Conservation (phyloP, 352 stramenopile species). For the Phytophthora brassicae region DNA sequence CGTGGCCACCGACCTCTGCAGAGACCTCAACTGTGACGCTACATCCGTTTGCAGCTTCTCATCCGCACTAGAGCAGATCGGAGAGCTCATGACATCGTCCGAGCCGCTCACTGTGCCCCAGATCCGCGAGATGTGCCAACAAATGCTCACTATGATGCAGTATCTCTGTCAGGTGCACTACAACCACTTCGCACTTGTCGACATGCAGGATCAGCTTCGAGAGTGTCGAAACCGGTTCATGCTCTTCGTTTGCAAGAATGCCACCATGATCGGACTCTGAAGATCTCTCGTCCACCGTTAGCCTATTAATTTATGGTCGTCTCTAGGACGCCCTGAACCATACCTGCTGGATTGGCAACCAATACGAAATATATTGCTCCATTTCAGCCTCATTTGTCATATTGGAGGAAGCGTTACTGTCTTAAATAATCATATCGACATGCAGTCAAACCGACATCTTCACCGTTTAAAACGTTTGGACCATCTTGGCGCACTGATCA, state of each 20-base stretch:
- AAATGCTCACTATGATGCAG: constrained; percentile 77
- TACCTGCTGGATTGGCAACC: constrained; percentile 15
- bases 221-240: constrained; percentile 73
- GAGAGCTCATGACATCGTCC: constrained; percentile 48
- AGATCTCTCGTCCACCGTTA: background rate
- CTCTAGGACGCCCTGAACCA: constrained; percentile 19
- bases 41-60: constrained; percentile 34
- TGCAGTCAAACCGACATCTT: too few relatives aligned
- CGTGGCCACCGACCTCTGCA: constrained; percentile 57
- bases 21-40: constrained; percentile 47
- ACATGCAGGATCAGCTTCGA: constrained; percentile 73
- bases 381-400: constrained; percentile 8
- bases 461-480: too few relatives aligned
- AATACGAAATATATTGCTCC: constrained; percentile 27
- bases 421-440: too few relatives aligned
- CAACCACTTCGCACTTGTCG: constrained; percentile 65
- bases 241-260: constrained; percentile 78
- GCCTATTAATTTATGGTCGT: constrained; percentile 31
- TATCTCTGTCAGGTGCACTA: constrained; percentile 67
- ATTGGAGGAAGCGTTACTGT: constrained; percentile 15
- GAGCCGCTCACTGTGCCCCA: constrained; percentile 54
- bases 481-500: too few relatives aligned
- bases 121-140: constrained; percentile 64
- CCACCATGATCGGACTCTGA: constrained; percentile 62
- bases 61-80: constrained; percentile 39